A percentile compares a stretch with the other conserved stretches of the same genome.
phyloP scores from a whole-genome alignment of 1,139 yeast genomes.

The Pichia sp. region DNA sequence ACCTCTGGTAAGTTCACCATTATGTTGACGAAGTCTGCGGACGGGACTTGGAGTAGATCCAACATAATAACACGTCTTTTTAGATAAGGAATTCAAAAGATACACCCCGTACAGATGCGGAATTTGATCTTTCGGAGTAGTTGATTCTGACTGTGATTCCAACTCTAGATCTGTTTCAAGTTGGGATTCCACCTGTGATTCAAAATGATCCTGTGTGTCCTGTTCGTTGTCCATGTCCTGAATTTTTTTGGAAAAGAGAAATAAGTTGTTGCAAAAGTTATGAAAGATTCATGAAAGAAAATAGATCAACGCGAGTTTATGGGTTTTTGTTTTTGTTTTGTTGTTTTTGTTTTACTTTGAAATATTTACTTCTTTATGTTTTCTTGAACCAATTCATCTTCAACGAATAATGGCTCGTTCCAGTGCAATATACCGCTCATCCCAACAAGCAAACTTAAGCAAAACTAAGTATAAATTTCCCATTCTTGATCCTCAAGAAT shows the following conservation, averaged over 20 bases:
- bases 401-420: slow-evolving; percentile 32
- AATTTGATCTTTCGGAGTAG: slow-evolving; percentile 2
- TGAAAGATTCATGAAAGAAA: no score
- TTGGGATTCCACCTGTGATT: slow-evolving; percentile 2
- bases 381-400: background rate
- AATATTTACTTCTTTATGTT: background rate
- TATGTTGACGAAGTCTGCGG: slow-evolving; percentile 68
- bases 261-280: no score
- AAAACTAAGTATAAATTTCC: slow-evolving; percentile 45
- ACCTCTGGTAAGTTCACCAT: slow-evolving; percentile 55
- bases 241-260: no score
- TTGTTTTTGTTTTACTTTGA: no score
- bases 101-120: slow-evolving; percentile 56
- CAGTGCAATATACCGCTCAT: slow-evolving; percentile 27
- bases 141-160: background rate
- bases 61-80: slow-evolving; percentile 54
- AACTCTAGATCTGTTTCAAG: background rate
- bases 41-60: slow-evolving; percentile 77
- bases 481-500: slow-evolving; percentile 55
- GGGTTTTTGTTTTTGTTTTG: background rate
- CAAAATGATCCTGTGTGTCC: no score
- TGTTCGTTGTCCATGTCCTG: no score
- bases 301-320: no score
- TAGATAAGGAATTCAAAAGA: slow-evolving; percentile 51
- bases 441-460: slow-evolving; percentile 5